phyloP scores from a whole-genome alignment of 2,329 filamentous ascomycete species.

The Ceratocystis huliohia region DNA sequence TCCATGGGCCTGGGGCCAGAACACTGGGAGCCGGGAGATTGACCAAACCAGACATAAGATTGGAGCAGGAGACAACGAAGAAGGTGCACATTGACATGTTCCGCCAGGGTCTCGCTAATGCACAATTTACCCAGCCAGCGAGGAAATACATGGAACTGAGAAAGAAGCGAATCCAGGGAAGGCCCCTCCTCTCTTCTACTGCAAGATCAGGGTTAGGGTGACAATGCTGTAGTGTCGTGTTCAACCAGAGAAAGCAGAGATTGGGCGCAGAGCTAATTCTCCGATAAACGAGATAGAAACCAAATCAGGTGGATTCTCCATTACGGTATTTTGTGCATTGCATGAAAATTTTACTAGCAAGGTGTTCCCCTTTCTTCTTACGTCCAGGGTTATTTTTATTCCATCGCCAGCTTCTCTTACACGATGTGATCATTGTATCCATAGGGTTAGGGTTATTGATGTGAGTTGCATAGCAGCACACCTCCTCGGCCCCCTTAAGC shows the following conservation, averaged over 20 bases:
- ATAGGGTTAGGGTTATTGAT: too few relatives aligned
- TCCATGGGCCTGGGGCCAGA: not conserved
- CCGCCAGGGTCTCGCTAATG: not conserved
- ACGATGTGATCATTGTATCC: too few relatives aligned
- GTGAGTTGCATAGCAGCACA: too few relatives aligned
- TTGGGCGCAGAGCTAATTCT: not conserved
- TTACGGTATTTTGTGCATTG: too few relatives aligned
- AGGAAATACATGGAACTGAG: not conserved
- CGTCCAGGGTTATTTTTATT: too few relatives aligned
- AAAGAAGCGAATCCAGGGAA: not conserved
- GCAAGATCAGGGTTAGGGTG: not conserved
- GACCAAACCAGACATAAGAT: not conserved
- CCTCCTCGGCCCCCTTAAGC: not conserved
- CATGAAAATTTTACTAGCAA: too few relatives aligned
- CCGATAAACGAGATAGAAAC: conserved; percentile 5
- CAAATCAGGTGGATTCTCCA: too few relatives aligned
- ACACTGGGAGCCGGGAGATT: not conserved
- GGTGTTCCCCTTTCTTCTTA: too few relatives aligned
- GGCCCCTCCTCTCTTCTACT: too few relatives aligned
- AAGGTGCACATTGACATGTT: not conserved
- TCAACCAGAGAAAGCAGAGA: not conserved
- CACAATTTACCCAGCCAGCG: not conserved
- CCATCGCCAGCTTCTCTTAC: too few relatives aligned
- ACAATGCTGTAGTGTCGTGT: too few relatives aligned
- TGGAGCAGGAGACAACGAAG: not conserved